A percentile compares a stretch with the other conserved stretches of the same genome.
phyloP scores from a whole-genome alignment of 148 eudicot species.

The Diospyros lotus region DNA sequence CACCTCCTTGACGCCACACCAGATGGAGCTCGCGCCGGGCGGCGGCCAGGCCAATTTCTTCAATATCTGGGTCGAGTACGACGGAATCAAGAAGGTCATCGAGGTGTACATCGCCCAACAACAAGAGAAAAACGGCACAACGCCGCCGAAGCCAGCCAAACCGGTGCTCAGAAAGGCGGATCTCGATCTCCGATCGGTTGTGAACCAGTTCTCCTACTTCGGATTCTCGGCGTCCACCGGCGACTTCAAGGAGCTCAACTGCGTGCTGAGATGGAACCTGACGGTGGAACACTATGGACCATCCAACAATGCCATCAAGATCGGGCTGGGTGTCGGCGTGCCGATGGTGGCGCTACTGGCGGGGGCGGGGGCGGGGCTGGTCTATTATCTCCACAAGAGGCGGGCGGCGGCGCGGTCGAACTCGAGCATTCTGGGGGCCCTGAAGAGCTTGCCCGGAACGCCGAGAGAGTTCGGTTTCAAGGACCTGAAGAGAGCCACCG shows the following conservation, averaged over 20 bases:
- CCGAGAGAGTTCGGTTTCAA: constrained; percentile 67
- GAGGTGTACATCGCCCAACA: constrained; percentile 47
- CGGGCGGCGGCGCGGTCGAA: constrained; percentile 14
- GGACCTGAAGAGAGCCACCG: constrained; percentile 72
- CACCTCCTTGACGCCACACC: constrained; percentile 18
- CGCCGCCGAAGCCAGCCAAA: constrained; percentile 48
- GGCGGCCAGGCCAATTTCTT: constrained; percentile 25
- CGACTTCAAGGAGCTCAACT: constrained; percentile 43
- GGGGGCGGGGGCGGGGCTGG: constrained; percentile 13
- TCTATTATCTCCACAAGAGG: constrained; percentile 20
- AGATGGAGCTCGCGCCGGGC: constrained; percentile 42
- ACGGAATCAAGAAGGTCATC: constrained; percentile 38
- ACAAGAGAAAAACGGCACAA: not conserved
- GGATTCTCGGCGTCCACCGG: constrained; percentile 90
- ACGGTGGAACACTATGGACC: constrained; percentile 39
- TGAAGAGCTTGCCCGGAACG: constrained; percentile 67
- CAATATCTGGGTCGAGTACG: constrained; percentile 73
- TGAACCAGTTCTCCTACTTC: constrained; percentile 52
- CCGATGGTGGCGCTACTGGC: constrained; percentile 20
- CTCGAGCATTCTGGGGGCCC: constrained; percentile 49
- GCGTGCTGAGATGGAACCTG: constrained; percentile 76
- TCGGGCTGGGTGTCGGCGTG: constrained; percentile 20
- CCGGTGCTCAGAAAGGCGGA: constrained; percentile 34
- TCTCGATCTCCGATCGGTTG: constrained; percentile 44
- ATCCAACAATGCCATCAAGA: not conserved